Evolutionary conservation across 139 green algal species (phyloP).

Genomic region (Medakamo hakoo): DNA sequence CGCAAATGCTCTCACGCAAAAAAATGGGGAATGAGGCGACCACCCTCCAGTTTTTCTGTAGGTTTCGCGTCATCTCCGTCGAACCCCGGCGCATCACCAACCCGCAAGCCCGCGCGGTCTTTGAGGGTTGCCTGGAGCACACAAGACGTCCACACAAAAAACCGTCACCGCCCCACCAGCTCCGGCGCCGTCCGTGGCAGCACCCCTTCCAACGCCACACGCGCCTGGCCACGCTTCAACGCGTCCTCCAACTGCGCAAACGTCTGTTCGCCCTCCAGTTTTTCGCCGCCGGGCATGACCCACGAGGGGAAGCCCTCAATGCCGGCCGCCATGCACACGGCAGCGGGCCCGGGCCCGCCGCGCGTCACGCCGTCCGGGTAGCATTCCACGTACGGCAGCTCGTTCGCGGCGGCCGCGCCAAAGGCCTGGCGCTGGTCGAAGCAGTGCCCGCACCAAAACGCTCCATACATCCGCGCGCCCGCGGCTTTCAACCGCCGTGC

Average conservation of each 20-base stretch:
- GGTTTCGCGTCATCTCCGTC: no score
- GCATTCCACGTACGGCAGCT: slow-evolving; percentile 96
- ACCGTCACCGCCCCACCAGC: no score
- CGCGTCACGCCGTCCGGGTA: slow-evolving; percentile 69
- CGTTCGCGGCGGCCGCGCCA: slow-evolving; percentile 56
- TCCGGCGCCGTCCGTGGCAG: no score
- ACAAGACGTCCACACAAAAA: no score
- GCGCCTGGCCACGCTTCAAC: neutral
- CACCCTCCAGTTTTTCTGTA: no score
- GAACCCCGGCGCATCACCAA: no score
- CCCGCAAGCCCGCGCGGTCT: no score
- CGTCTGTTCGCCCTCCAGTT: slow-evolving; percentile 31
- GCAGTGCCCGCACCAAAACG: slow-evolving; percentile 97
- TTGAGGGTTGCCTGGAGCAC: no score
- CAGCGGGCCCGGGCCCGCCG: slow-evolving; percentile 41
- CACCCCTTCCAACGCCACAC: neutral
- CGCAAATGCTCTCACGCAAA: no score
- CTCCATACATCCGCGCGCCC: slow-evolving; percentile 90
- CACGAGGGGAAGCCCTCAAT: slow-evolving; percentile 89
- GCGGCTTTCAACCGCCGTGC: slow-evolving; percentile 41
- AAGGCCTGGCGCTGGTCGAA: slow-evolving; percentile 86
- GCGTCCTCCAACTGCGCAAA: slow-evolving; percentile 24
- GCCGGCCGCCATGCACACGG: slow-evolving; percentile 50
- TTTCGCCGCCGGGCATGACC: slow-evolving; percentile 69
- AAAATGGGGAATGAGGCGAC: no score